A percentile compares a stretch with the other conserved stretches of the same genome.
Conservation (phyloP, 2,329 filamentous ascomycete species). For the Colletotrichum eremochloae region DNA sequence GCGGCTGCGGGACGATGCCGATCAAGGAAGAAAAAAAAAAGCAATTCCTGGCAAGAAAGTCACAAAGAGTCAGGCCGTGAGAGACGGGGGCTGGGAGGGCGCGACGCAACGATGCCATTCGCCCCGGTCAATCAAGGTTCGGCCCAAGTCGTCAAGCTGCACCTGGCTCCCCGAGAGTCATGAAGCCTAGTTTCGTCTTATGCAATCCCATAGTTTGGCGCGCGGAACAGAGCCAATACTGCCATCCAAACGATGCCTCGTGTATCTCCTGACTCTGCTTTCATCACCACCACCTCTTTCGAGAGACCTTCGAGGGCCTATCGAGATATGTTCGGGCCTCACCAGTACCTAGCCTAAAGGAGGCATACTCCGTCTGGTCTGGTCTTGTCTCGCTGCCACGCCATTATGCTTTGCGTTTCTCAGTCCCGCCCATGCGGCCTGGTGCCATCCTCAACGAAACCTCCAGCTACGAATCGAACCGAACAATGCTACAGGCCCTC, state of each 20-base stretch:
- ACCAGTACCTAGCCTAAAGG: neutral
- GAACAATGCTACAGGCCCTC: constrained; percentile 9
- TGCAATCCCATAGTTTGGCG: neutral
- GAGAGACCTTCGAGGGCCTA: constrained; percentile 1
- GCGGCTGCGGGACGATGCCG: neutral
- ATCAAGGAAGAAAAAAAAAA: neutral
- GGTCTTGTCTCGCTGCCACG: constrained; percentile 34
- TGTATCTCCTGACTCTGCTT: neutral
- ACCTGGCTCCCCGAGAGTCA: constrained; percentile 2
- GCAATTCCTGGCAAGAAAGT: neutral
- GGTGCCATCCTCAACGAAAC: constrained; percentile 3
- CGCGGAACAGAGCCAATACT: neutral
- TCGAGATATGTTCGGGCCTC: constrained; percentile 19
- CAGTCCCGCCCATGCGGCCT: constrained; percentile 5
- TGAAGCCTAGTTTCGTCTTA: constrained; percentile 2
- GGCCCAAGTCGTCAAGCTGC: constrained; percentile 1
- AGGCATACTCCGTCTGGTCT: constrained; percentile 28
- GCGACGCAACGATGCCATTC: neutral
- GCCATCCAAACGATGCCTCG: constrained; percentile 11
- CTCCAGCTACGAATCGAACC: neutral
- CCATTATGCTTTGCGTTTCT: constrained; percentile 5
- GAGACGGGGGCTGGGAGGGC: neutral
- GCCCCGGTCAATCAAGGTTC: neutral
- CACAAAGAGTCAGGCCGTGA: neutral
- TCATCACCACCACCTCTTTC: neutral